A percentile compares a stretch with the other conserved stretches of the same genome.
phyloP scores from a whole-genome alignment of 192 early-diverging fungal genomes.

The Umbelopsis sp. region DNA sequence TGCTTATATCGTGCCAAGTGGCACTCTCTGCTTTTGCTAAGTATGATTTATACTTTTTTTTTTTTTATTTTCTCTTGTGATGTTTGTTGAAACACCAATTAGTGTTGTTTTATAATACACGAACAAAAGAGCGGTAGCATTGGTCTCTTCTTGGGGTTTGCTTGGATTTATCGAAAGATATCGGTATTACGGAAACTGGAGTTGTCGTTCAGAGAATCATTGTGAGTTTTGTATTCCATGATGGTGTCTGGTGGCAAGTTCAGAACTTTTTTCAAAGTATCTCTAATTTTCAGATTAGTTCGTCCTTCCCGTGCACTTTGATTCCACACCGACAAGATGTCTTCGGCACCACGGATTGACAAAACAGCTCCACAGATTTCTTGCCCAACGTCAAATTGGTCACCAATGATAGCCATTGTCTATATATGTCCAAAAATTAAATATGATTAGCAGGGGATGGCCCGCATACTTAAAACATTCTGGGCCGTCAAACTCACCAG shows the following conservation, averaged over 20 bases:
- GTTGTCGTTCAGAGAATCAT: slow-evolving; percentile 83
- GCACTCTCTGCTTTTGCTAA: too few relatives aligned
- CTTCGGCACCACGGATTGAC: slow-evolving; percentile 90
- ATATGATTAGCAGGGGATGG: neutral
- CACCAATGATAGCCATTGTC: slow-evolving; percentile 86
- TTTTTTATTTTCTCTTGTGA: neutral
- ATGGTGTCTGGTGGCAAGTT: slow-evolving; percentile 84
- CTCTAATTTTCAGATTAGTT: slow-evolving; percentile 84
- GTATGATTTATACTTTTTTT: too few relatives aligned
- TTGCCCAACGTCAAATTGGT: slow-evolving; percentile 85
- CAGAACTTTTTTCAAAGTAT: slow-evolving; percentile 86
- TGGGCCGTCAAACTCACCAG: slow-evolving; percentile 50
- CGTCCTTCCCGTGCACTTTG: slow-evolving; percentile 80
- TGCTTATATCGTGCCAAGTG: too few relatives aligned
- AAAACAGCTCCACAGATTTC: slow-evolving; percentile 94
- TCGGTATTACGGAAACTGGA: slow-evolving; percentile 88
- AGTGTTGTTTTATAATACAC: neutral
- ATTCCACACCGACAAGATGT: slow-evolving; percentile 96
- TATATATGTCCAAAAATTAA: slow-evolving; percentile 29
- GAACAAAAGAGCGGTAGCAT: too few relatives aligned
- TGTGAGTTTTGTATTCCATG: slow-evolving; percentile 97
- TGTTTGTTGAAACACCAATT: neutral
- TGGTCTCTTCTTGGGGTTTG: too few relatives aligned
- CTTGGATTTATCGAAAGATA: slow-evolving; percentile 58
- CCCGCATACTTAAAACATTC: neutral